Evolutionary conservation across 768 basidiomycete genomes (phyloP), one percentile per base, ranked within the genome.

Genomic region (Kwoniella europaea): DNA sequence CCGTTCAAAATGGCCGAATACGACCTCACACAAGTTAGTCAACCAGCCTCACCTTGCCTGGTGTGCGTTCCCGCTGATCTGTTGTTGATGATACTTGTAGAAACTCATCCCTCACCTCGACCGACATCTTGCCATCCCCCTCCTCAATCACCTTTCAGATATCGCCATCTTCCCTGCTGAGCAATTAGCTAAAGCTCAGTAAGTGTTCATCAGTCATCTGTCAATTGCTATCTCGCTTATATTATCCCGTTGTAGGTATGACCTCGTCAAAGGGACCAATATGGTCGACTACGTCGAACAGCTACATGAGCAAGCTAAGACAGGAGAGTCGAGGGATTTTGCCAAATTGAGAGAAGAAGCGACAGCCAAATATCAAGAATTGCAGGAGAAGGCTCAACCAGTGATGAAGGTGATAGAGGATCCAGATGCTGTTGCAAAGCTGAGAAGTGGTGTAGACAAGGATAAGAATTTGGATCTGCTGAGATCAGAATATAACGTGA

Each of bases 351-450:
- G 93, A 68, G 88, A 90, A 81, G 90, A 88, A 71, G 94, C 92
- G 2, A 89, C 96, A 35, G 89, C 89, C 60, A 92, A 90, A 20
- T 91, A 94, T 74, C 91, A 94, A 80, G 88, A 89, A 59, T 86
- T 99, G 55, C 90, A 92, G 79, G 90, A 92, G 72, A 92, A 95
- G 83, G 96, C 96, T 0, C 92, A 94, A 80, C 91, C 91, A 10
- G 94, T 98, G 52, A 86, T 98, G 70, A 92, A 96, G 80, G 94
- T 98, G 58, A 98, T 99, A 82, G 92, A 95, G 83, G 95, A 94
- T 78, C 94, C 94, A 1, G 94, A 97, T 73, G 95, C 98, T 27
- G 96, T 93, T 6, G 93, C 94, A 74, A 90, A 93, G 10, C 86
- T 99, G 66, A 90, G 94, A 59, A 78, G 78, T 57, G 78, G 76